phyloP scores from a whole-genome alignment of 495 filamentous ascomycete genomes.

The Annulohypoxylon nitens region DNA sequence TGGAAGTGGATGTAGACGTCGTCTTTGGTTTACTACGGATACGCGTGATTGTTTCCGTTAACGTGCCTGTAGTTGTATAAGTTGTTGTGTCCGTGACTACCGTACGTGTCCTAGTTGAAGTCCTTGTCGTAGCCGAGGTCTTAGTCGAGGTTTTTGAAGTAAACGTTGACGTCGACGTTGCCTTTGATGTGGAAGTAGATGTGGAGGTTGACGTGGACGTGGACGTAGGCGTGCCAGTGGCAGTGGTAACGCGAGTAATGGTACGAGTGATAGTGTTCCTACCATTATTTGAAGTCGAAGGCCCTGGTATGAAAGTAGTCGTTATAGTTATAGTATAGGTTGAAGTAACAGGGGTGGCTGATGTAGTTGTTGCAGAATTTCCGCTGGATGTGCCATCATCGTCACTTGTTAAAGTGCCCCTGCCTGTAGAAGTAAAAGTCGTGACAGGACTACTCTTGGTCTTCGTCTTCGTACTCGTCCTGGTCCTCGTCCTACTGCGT shows the following conservation, averaged over 20 bases:
- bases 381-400: neutral
- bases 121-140: too few species aligned
- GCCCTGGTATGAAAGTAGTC: slow-evolving; percentile 3
- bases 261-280: slow-evolving; percentile 5
- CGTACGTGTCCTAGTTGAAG: neutral
- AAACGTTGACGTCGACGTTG: neutral
- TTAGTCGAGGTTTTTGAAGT: neutral
- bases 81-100: neutral
- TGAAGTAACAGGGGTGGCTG: neutral
- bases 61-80: neutral
- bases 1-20: neutral
- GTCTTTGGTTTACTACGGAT: neutral
- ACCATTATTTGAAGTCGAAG: neutral
- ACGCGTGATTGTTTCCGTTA: neutral
- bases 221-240: neutral
- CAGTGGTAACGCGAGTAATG: neutral
- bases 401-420: neutral
- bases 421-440: slow-evolving; percentile 13
- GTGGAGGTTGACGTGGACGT: neutral
- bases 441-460: neutral
- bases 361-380: slow-evolving; percentile 9
- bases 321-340: slow-evolving; percentile 11
- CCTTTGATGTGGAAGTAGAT: neutral
- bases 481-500: neutral
- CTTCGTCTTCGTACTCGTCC: slow-evolving; percentile 5